These are phyloP conservation scores for Cantharellus cinnabarinus DNA, from an alignment of 768 basidiomycete genomes.

Conservation along the genomic window DNA sequence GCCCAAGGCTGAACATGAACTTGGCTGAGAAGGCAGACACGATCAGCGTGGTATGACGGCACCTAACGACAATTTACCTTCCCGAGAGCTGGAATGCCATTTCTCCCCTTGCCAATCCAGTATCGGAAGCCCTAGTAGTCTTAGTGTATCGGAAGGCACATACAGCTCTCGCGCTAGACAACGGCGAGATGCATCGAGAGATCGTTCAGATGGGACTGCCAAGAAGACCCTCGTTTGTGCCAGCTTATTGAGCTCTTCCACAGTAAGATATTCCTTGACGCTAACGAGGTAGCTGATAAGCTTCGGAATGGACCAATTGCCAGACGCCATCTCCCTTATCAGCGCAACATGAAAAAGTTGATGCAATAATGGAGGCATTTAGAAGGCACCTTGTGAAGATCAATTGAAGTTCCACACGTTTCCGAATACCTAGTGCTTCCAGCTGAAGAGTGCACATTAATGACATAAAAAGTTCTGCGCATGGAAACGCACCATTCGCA, in stretches of 20 bases:
- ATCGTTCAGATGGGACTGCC: constrained; percentile 41
- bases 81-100: constrained; percentile 69
- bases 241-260: constrained; percentile 36
- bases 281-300: constrained; percentile 75
- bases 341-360: not conserved
- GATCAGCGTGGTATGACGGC: not conserved
- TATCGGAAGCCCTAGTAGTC: constrained; percentile 55
- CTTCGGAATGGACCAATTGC: constrained; percentile 74
- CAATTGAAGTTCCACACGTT: constrained; percentile 80
- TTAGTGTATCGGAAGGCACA: constrained; percentile 57
- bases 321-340: constrained; percentile 65
- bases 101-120: constrained; percentile 75
- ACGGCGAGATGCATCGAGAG: constrained; percentile 1
- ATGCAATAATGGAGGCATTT: not conserved
- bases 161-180: constrained; percentile 37
- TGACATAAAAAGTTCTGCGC: not conserved
- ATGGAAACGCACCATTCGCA: constrained; percentile 23
- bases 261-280: constrained; percentile 40
- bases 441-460: constrained; percentile 23
- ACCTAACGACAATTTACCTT: constrained; percentile 31
- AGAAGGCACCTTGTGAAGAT: constrained; percentile 60
- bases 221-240: constrained; percentile 23
- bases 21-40: constrained; percentile 33
- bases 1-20: constrained; percentile 51
- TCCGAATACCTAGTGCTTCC: constrained; percentile 59